Base-by-base conservation (phyloP, 2,329 filamentous ascomycete species). In the Hypoxylon sp. region DNA sequence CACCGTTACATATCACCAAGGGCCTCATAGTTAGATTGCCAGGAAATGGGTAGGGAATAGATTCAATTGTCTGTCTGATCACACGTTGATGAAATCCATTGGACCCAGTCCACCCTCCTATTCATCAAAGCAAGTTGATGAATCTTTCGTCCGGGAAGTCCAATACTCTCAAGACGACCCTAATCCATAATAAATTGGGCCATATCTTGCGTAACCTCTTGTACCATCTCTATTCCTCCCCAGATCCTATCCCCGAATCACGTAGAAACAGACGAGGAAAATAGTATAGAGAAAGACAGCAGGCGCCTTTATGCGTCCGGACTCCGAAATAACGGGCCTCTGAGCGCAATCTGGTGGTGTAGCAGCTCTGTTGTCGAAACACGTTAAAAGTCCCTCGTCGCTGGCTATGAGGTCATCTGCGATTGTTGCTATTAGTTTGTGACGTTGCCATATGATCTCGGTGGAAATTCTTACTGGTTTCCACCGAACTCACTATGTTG, bases 341-440 rank as follows among this genome's bases (percentile, higher is more conserved):
- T 51, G 14, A n/a, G 17, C 32, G 17, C 60, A 63, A 14, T 58
- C 45, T n/a, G 45, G 10, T 5, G 52, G 46, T 5, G 52, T 63
- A n/a, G 17, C 19, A 2, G 52, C 60, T 13, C 14, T 34, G 36
- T 51, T 23, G 14, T 52, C 14, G 25, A 57, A 63, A 23, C 60
- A 63, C 32, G 46, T 52, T 4, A 63, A 17, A 5, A n/a, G 17
- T 7, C 60, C 52, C n/a, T 58, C 10, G n/a, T 63, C 60, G 14
- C n/a, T 28, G 21, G 30, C 23, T 6, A 63, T 46, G 2, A 63
- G 52, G 2, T 51, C 34, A n/a, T 63, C 60, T 63, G 30, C 2
- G 4, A 53, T 17, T 11, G 25, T n/a, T 34, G 43, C 21, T 14
- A 51, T 51, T 25, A 17, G 9, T 4, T 17, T 7, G 4, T 36